These are phyloP conservation scores for Trichoderma pleuroti DNA, from an alignment of 2,329 filamentous ascomycete genomes.

Conservation along the genomic window DNA sequence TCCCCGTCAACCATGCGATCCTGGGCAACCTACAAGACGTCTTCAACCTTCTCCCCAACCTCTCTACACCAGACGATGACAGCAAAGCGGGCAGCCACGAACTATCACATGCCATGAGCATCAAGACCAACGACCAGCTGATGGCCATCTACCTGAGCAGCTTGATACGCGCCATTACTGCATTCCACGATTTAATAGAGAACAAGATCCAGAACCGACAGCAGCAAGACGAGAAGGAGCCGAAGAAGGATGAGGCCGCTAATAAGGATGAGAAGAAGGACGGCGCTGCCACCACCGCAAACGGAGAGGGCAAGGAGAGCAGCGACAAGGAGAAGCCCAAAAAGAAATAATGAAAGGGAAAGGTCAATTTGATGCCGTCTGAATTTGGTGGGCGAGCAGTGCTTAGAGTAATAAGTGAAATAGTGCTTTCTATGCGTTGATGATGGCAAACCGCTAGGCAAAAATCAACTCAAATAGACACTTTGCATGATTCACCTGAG, in stretches of 20 bases:
- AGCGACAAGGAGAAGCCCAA: constrained; percentile 56
- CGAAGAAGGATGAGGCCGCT: constrained; percentile 69
- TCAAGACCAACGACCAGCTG: constrained; percentile 98
- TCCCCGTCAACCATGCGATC: constrained; percentile 96
- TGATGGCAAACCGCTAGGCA: neutral
- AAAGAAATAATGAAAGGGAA: constrained; percentile 35
- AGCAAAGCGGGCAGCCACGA: constrained; percentile 70
- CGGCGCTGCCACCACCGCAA: constrained; percentile 37
- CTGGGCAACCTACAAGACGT: constrained; percentile 98
- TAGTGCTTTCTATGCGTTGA: constrained; percentile 15
- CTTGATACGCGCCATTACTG: constrained; percentile 94
- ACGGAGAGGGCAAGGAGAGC: constrained; percentile 48
- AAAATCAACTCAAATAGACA: neutral
- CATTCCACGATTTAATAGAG: constrained; percentile 98
- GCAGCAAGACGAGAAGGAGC: constrained; percentile 92
- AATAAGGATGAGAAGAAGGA: constrained; percentile 59
- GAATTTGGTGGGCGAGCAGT: neutral
- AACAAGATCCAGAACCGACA: constrained; percentile 99
- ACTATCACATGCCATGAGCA: constrained; percentile 91
- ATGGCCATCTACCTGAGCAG: constrained; percentile 98
- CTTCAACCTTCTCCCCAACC: constrained; percentile 95
- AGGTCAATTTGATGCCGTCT: neutral
- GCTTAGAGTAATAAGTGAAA: constrained; percentile 1
- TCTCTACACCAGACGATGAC: constrained; percentile 75
- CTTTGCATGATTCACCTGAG: neutral